These are phyloP conservation scores for Combretum micranthum DNA, from an alignment of 345 rosid genomes.

Conservation along the genomic window DNA sequence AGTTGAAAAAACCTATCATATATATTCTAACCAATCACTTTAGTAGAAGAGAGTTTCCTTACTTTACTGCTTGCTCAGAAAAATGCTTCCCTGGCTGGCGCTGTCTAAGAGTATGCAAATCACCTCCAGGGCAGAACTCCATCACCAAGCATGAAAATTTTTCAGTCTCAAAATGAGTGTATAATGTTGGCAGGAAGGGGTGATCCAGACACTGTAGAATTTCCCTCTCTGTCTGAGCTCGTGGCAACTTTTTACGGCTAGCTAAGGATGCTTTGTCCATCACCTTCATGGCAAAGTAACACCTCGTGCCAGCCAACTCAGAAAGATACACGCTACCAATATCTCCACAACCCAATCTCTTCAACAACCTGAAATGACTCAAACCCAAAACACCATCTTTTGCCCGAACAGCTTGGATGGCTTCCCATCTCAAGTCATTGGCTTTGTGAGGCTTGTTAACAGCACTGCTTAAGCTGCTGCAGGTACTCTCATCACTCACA, in stretches of 20 bases:
- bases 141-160: conserved; percentile 81
- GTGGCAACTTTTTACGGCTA: conserved; percentile 68
- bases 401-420: conserved; percentile 62
- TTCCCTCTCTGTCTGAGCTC: conserved; percentile 84
- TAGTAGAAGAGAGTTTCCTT: conserved; percentile 17
- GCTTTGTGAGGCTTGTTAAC: conserved; percentile 76
- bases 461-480: conserved; percentile 58
- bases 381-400: conserved; percentile 63
- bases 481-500: conserved; percentile 64
- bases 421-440: conserved; percentile 74
- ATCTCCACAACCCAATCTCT: conserved; percentile 75
- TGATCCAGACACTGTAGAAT: conserved; percentile 70
- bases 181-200: conserved; percentile 76
- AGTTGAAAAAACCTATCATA: too few relatives aligned
- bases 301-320: conserved; percentile 57
- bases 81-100: conserved; percentile 78
- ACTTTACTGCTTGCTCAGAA: conserved; percentile 79
- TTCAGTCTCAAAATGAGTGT: conserved; percentile 75
- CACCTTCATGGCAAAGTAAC: conserved; percentile 75
- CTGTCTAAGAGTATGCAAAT: conserved; percentile 75
- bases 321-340: conserved; percentile 79
- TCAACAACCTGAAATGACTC: conserved; percentile 69
- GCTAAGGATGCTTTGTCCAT: conserved; percentile 73
- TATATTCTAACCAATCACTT: conserved; percentile 2
- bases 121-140: conserved; percentile 93